phyloP scores from a whole-genome alignment of 192 early-diverging fungal genomes.

The Backusella mclennaniae region DNA sequence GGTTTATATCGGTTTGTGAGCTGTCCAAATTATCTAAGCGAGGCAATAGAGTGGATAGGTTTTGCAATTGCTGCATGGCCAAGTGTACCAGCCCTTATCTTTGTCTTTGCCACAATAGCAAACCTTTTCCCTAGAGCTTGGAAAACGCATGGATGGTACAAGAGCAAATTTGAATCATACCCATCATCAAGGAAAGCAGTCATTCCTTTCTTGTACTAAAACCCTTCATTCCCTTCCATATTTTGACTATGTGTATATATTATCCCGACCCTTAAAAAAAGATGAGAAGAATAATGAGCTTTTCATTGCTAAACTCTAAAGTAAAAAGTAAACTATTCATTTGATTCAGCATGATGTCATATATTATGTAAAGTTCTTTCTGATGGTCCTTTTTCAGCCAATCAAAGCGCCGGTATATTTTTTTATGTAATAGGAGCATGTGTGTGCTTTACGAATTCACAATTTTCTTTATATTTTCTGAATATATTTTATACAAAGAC shows the following conservation, averaged over 20 bases:
- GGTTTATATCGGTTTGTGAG: constrained; percentile 31
- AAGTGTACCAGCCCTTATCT: constrained; percentile 29
- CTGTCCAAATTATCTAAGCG: constrained; percentile 41
- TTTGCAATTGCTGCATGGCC: constrained; percentile 33
- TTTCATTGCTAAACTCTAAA: too few relatives aligned
- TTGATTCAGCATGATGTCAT: background rate
- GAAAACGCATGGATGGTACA: constrained; percentile 36
- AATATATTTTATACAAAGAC: background rate
- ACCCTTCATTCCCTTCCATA: background rate
- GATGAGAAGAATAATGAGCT: background rate
- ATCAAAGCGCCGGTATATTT: background rate
- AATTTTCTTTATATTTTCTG: background rate
- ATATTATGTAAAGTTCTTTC: background rate
- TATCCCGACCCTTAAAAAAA: background rate
- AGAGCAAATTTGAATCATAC: constrained; percentile 33
- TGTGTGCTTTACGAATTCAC: background rate
- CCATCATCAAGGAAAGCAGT: constrained; percentile 34
- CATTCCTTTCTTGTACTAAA: constrained; percentile 38
- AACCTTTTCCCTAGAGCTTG: constrained; percentile 40
- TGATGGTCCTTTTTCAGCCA: background rate
- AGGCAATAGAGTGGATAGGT: constrained; percentile 40
- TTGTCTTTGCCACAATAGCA: constrained; percentile 25
- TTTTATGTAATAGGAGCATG: background rate
- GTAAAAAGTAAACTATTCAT: background rate
- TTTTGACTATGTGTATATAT: background rate